Percentiles rank a stretch among this genome's conserved stretches.
Conservation (phyloP, 1,284 basidiomycete genomes). For the Irpex sp. region DNA sequence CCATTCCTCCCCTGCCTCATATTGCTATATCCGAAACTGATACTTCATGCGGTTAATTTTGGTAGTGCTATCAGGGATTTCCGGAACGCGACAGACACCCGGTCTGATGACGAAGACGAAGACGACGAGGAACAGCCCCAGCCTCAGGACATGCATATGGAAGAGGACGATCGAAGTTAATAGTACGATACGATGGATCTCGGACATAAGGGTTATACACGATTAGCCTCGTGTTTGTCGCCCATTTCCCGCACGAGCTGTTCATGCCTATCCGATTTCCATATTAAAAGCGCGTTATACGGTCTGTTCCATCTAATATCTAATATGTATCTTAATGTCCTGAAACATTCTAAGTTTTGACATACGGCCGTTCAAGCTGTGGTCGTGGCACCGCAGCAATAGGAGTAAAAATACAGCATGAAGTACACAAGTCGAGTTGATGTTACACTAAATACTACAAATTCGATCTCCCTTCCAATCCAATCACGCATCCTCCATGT, state of each 20-base stretch:
- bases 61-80: conserved; percentile 22
- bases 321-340: not conserved
- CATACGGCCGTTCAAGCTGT: not conserved
- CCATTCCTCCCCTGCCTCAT: not conserved
- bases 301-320: too few relatives aligned
- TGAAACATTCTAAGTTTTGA: not conserved
- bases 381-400: too few relatives aligned
- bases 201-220: not conserved
- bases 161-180: not conserved
- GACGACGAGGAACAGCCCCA: conserved; percentile 22
- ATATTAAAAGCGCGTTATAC: not conserved
- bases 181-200: not conserved
- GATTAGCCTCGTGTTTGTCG: not conserved
- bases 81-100: conserved; percentile 37
- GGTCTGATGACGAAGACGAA: conserved; percentile 71
- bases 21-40: not conserved
- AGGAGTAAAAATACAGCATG: too few relatives aligned
- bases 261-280: not conserved
- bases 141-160: too few relatives aligned
- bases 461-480: not conserved
- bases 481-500: not conserved
- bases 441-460: not conserved
- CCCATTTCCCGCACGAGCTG: not conserved
- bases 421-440: too few relatives aligned
- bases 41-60: not conserved